phyloP scores from a whole-genome alignment of 495 filamentous ascomycete species.

The Penicillium canariense region DNA sequence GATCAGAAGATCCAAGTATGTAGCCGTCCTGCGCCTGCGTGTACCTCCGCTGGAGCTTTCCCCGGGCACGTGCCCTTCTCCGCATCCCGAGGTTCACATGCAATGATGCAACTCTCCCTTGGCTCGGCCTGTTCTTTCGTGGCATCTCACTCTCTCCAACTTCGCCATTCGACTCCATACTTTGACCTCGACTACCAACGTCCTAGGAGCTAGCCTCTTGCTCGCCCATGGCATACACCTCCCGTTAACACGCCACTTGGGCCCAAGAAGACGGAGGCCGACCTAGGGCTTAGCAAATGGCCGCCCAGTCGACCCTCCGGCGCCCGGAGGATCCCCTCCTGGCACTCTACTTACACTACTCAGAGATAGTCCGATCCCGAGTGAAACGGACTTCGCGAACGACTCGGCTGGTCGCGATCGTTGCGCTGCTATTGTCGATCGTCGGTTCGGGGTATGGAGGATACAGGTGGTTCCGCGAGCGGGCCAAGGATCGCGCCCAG shows the following conservation, averaged over 20 bases:
- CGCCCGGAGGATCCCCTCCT: slow-evolving; percentile 67
- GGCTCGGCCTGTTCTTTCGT: slow-evolving; percentile 8
- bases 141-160: background rate
- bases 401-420: slow-evolving; percentile 68
- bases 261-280: slow-evolving; percentile 8
- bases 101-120: slow-evolving; percentile 30
- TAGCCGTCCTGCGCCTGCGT: too few relatives aligned
- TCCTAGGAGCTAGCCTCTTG: slow-evolving; percentile 6
- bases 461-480: slow-evolving; percentile 66
- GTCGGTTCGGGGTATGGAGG: slow-evolving; percentile 72
- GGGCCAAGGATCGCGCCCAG: slow-evolving; percentile 72
- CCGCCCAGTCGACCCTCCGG: slow-evolving; percentile 80
- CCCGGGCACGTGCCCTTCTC: slow-evolving; percentile 28
- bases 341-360: slow-evolving; percentile 65
- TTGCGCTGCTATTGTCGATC: slow-evolving; percentile 72
- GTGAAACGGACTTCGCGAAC: slow-evolving; percentile 61
- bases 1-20: background rate
- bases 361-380: slow-evolving; percentile 56
- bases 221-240: slow-evolving; percentile 13
- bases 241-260: slow-evolving; percentile 12
- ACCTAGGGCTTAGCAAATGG: slow-evolving; percentile 55
- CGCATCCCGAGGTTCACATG: slow-evolving; percentile 36
- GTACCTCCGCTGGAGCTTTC: slow-evolving; percentile 10
- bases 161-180: background rate
- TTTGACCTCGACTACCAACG: too few relatives aligned